Conservation (phyloP, 2,329 filamentous ascomycete species). For the Hypoxylon sp. region DNA sequence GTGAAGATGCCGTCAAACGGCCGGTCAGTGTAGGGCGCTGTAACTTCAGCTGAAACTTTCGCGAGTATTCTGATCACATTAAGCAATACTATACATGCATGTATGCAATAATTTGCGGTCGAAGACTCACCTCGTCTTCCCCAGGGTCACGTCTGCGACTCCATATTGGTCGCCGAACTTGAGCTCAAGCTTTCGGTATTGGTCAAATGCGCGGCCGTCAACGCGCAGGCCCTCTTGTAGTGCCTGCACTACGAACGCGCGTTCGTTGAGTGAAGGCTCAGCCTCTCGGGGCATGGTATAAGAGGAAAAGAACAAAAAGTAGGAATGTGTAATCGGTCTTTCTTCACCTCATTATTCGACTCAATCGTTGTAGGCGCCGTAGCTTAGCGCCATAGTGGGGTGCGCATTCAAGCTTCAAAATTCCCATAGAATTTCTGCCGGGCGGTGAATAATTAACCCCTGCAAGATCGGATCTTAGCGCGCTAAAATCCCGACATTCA, state of each 20-base stretch:
- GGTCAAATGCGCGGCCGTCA: constrained; percentile 85
- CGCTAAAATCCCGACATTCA: constrained; percentile 32
- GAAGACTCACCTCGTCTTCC: constrained; percentile 83
- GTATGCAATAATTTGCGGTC: constrained; percentile 20
- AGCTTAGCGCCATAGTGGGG: constrained; percentile 47
- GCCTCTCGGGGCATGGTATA: constrained; percentile 89
- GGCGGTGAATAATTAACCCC: constrained; percentile 60
- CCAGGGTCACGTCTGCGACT: constrained; percentile 86
- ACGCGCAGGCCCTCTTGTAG: constrained; percentile 85
- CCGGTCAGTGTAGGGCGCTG: constrained; percentile 86
- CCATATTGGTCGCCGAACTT: constrained; percentile 93
- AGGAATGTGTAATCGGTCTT: constrained; percentile 30
- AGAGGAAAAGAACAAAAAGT: constrained; percentile 33
- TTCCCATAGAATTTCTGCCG: constrained; percentile 62
- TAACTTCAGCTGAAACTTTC: constrained; percentile 89
- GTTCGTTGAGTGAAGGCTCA: constrained; percentile 91
- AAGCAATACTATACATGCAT: too few species aligned
- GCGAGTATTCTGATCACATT: constrained; percentile 76
- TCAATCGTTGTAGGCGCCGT: constrained; percentile 11
- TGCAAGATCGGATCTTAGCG: constrained; percentile 41
- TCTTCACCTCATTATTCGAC: constrained; percentile 42
- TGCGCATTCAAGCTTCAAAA: constrained; percentile 47
- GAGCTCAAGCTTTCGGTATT: constrained; percentile 83
- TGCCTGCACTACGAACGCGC: constrained; percentile 86
- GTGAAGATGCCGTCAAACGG: constrained; percentile 97